Percentiles rank a stretch among this genome's conserved stretches.
These are phyloP conservation scores for Suillus subluteus DNA, from an alignment of 768 basidiomycete species.

Conservation along the genomic window DNA sequence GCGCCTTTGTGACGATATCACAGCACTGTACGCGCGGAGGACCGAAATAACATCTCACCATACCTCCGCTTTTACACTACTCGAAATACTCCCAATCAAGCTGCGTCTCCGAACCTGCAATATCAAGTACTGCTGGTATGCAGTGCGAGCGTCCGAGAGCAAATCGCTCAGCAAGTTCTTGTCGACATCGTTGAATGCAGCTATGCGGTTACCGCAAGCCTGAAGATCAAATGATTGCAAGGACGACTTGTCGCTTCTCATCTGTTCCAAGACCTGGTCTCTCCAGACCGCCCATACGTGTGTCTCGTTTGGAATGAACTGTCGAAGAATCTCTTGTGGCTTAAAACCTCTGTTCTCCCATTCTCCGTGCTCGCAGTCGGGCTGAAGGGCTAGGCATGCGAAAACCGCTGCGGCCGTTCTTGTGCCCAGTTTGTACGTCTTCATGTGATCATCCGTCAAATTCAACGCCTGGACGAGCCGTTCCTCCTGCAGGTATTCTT, in stretches of 20 bases:
- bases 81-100: neutral
- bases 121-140: neutral
- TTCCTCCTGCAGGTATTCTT: conserved; percentile 8
- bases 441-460: conserved; percentile 17
- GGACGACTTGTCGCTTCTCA: neutral
- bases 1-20: neutral
- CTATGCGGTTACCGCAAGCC: neutral
- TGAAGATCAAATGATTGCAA: neutral
- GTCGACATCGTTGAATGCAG: neutral
- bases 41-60: neutral
- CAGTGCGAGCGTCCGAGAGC: conserved; percentile 6
- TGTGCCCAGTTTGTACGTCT: conserved; percentile 12
- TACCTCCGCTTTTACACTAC: neutral
- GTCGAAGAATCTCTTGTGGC: conserved; percentile 9
- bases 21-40: neutral
- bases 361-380: neutral
- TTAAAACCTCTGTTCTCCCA: neutral
- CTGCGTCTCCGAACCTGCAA: neutral
- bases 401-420: conserved; percentile 14
- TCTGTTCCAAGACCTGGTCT: conserved; percentile 9
- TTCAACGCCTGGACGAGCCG: conserved; percentile 17
- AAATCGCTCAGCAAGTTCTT: neutral
- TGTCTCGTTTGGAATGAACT: conserved; percentile 14
- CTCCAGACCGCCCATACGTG: conserved; percentile 12
- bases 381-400: conserved; percentile 10